Evolutionary conservation across 73 alveolate species (phyloP).

Genomic region (Durusdinium trenchii): DNA sequence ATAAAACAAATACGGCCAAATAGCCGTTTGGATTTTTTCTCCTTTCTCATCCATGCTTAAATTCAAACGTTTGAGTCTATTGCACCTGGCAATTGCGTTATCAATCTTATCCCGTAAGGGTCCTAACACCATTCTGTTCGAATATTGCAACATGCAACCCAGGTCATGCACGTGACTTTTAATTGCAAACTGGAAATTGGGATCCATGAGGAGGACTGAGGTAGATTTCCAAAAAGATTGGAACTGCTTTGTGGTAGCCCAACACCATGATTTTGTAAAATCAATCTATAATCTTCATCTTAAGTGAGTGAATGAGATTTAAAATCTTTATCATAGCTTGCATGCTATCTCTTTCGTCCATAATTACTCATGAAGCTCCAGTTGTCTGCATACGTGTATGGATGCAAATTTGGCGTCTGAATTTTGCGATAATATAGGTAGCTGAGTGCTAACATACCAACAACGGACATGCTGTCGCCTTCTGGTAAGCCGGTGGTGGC

Average conservation of each 20-base stretch:
- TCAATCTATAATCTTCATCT: background rate
- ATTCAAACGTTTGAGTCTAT: background rate
- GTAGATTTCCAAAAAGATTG: background rate
- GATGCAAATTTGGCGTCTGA: background rate
- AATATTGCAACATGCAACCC: background rate
- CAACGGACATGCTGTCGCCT: no score
- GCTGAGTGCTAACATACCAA: no score
- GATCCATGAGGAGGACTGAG: background rate
- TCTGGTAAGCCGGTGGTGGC: no score
- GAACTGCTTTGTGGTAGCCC: background rate
- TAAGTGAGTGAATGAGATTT: background rate
- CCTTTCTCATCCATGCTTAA: background rate
- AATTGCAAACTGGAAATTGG: background rate
- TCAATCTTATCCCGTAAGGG: background rate
- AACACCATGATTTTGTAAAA: background rate
- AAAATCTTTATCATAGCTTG: background rate
- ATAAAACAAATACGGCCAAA: background rate
- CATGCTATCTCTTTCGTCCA: background rate
- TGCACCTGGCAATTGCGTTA: background rate
- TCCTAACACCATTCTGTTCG: background rate
- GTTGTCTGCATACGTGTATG: slow-evolving; percentile 18
- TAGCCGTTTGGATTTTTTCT: background rate
- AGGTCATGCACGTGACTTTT: background rate
- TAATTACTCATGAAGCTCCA: background rate
- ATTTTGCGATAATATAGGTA: no score